These are phyloP conservation scores for Neofusicoccum sp. DNA, from an alignment of 2,329 filamentous ascomycete genomes.

Conservation along the genomic window DNA sequence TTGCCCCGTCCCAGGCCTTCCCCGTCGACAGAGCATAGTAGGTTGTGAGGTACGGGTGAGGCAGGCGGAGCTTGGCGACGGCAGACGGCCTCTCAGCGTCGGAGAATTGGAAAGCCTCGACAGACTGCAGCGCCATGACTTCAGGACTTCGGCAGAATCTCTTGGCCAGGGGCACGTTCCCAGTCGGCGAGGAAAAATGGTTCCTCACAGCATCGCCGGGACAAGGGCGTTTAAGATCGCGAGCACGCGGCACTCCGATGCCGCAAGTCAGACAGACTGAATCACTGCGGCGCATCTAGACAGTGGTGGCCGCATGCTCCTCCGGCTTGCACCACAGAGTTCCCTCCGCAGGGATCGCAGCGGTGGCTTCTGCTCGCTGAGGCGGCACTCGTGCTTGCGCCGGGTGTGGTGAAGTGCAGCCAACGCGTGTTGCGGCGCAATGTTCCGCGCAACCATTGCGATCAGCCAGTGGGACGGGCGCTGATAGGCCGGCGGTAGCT, in stretches of 20 bases:
- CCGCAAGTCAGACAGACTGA: background rate
- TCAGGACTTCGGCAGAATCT: background rate
- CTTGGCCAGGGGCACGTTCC: background rate
- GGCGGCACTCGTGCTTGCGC: background rate
- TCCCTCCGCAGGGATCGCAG: background rate
- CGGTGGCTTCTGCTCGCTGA: background rate
- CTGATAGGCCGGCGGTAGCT: background rate
- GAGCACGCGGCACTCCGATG: background rate
- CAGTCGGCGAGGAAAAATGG: background rate
- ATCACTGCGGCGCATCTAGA: background rate
- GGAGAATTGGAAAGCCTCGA: background rate
- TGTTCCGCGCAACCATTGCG: background rate
- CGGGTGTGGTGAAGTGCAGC: too few species aligned
- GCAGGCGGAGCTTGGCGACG: conserved; percentile 16
- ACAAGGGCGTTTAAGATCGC: background rate
- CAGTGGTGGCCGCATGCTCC: background rate
- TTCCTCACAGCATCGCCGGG: background rate
- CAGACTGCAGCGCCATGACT: background rate
- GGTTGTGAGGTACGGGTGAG: conserved; percentile 38
- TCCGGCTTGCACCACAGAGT: background rate
- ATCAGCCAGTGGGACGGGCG: background rate
- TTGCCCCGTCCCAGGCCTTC: background rate
- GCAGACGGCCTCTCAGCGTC: background rate
- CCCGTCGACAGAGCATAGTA: conserved; percentile 21
- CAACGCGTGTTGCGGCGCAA: background rate